These are phyloP conservation scores for maize (Zea mays) DNA, from an alignment of 176 grass and related monocot genomes.

Conservation along the genomic window Zm-B73-REFERENCE-NAM-5.0 NC_050096.1:252892501-252893000, in stretches of 20 bases:
- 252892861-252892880: background rate
- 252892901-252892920: background rate
- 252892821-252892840: constrained; percentile 40
- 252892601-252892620: too few relatives aligned
- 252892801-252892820: constrained; percentile 94
- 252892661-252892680: too few relatives aligned
- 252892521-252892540: too few relatives aligned
- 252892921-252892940: background rate
- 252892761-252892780: constrained; percentile 98
- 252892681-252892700: background rate
- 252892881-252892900: background rate
- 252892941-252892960: background rate
- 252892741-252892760: constrained; percentile 75
- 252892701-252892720: constrained; percentile 19
- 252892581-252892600: too few relatives aligned
- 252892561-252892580: too few relatives aligned
- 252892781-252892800: constrained; percentile 92
- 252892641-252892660: too few relatives aligned
- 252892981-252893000: constrained; percentile 63
- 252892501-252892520: too few relatives aligned
- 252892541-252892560: too few relatives aligned
- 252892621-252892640: too few relatives aligned
- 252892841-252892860: background rate
- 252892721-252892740: constrained; percentile 66
- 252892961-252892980: constrained; percentile 41